Conservation (phyloP, 106 monocot species). For the Vanilla planifolia region DNA sequence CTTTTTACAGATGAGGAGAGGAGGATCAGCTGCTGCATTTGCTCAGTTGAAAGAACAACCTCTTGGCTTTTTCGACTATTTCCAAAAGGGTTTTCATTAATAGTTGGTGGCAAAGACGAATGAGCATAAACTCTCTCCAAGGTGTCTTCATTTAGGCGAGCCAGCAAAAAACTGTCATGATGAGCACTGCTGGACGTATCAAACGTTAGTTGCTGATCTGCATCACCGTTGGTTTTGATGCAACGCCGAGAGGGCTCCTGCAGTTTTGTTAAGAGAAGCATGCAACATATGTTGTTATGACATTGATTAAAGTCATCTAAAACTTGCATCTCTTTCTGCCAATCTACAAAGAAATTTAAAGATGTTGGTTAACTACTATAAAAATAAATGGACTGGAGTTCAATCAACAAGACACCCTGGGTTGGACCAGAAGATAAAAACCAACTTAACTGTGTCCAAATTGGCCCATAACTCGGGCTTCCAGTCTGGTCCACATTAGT, state of each 20-base stretch:
- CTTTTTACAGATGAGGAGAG: slow-evolving; percentile 14
- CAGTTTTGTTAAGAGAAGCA: background rate
- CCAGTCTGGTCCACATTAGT: no score
- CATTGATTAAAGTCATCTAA: no score
- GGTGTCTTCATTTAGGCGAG: background rate
- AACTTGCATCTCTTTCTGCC: no score
- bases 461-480: no score
- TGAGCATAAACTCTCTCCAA: slow-evolving; percentile 15
- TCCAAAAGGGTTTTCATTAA: slow-evolving; percentile 10
- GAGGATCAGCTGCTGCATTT: slow-evolving; percentile 27
- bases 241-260: slow-evolving; percentile 31
- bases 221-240: background rate
- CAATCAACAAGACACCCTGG: no score
- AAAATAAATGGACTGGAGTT: no score
- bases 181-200: background rate
- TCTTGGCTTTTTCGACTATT: slow-evolving; percentile 1
- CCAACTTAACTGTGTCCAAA: no score
- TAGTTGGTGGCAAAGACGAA: slow-evolving; percentile 19
- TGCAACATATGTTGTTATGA: background rate
- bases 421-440: no score
- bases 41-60: slow-evolving; percentile 24
- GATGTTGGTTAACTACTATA: no score
- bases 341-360: no score
- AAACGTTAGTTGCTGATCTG: background rate
- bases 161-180: background rate